These are phyloP conservation scores for Huntiella moniliformis DNA, from an alignment of 2,329 filamentous ascomycete species.

Conservation along the genomic window DNA sequence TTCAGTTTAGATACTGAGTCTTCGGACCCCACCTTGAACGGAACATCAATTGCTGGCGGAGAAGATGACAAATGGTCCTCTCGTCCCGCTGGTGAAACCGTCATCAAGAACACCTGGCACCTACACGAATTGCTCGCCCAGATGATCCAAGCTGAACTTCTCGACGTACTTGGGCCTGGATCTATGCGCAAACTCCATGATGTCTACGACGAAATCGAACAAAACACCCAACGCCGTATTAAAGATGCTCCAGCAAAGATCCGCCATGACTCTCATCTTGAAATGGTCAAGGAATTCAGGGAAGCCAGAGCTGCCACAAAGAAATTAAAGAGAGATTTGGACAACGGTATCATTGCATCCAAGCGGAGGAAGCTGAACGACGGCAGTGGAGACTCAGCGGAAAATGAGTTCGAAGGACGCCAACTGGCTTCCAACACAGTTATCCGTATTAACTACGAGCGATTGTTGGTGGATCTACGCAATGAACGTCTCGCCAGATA, in stretches of 20 bases:
- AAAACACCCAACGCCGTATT: constrained; percentile 34
- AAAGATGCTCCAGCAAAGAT: constrained; percentile 36
- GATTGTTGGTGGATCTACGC: constrained; percentile 64
- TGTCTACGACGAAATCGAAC: constrained; percentile 40
- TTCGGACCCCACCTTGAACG: constrained; percentile 3
- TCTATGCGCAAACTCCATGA: constrained; percentile 45
- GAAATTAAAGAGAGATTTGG: constrained; percentile 32
- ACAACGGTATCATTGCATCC: constrained; percentile 21
- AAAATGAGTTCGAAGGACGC: constrained; percentile 23
- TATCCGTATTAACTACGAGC: constrained; percentile 68
- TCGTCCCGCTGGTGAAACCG: constrained; percentile 15
- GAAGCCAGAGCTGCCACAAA: constrained; percentile 34
- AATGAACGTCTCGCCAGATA: constrained; percentile 60
- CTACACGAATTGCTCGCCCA: constrained; percentile 32
- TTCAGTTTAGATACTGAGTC: not conserved
- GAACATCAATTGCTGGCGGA: constrained; percentile 13
- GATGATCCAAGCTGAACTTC: constrained; percentile 44
- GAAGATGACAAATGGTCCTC: constrained; percentile 18
- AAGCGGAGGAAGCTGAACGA: constrained; percentile 39
- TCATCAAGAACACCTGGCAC: constrained; percentile 27
- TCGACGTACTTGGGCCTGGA: constrained; percentile 41
- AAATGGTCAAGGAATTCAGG: constrained; percentile 33
- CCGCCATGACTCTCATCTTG: constrained; percentile 41
- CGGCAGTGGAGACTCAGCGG: constrained; percentile 17
- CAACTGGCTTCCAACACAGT: constrained; percentile 46